Evolutionary conservation across 1,284 basidiomycete species (phyloP).

Genomic region (Polyporus tsugae): DNA sequence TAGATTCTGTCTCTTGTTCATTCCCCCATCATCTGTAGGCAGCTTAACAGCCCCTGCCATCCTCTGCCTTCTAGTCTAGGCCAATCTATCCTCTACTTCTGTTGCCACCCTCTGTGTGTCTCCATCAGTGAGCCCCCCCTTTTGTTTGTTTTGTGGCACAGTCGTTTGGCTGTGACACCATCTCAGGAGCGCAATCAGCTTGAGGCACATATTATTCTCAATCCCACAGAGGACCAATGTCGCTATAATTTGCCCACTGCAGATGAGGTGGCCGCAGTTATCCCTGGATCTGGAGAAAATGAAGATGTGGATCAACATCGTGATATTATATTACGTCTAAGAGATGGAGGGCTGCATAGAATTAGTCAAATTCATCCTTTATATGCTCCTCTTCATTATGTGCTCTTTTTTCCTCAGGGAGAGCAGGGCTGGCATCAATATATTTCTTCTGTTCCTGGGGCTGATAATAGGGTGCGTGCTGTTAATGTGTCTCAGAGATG

Average conservation of each 20-base stretch:
- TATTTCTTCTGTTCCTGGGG: slow-evolving; percentile 27
- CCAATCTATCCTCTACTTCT: too few species aligned
- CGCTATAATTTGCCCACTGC: slow-evolving; percentile 40
- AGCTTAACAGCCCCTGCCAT: too few species aligned
- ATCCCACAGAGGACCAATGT: slow-evolving; percentile 22
- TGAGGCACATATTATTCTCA: slow-evolving; percentile 9
- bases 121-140: too few species aligned
- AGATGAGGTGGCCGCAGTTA: slow-evolving; percentile 40
- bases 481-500: slow-evolving; percentile 35
- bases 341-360: slow-evolving; percentile 32
- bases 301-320: slow-evolving; percentile 12
- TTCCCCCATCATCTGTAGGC: too few species aligned
- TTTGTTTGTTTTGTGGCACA: too few species aligned
- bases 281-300: slow-evolving; percentile 34
- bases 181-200: not conserved
- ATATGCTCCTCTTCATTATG: slow-evolving; percentile 50
- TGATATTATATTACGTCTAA: slow-evolving; percentile 29
- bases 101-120: too few species aligned
- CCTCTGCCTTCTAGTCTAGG: too few species aligned
- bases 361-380: slow-evolving; percentile 47
- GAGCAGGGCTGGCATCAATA: slow-evolving; percentile 49
- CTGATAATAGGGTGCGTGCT: too few species aligned
- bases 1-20: too few species aligned
- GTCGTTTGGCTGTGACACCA: too few species aligned
- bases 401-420: slow-evolving; percentile 48